Conservation (phyloP, 2,329 filamentous ascomycete genomes). For the Cladophialophora exuberans region DNA sequence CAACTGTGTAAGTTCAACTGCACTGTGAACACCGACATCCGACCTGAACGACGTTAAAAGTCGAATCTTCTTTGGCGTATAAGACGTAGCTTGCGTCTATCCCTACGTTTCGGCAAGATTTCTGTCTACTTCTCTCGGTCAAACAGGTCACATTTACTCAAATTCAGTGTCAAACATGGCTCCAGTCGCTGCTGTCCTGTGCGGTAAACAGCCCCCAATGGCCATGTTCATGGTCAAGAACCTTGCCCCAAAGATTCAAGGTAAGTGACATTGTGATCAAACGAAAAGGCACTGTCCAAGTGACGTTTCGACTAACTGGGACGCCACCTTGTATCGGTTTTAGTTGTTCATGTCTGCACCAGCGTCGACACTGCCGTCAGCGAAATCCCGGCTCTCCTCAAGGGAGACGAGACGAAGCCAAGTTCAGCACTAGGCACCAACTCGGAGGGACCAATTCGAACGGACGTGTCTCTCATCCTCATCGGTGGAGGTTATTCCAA, state of each 20-base stretch:
- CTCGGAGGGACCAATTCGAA: constrained; percentile 3
- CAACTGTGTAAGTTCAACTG: too few species aligned
- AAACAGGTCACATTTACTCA: too few species aligned
- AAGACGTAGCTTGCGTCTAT: too few species aligned
- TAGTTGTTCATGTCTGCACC: constrained; percentile 26
- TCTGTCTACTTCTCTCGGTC: too few species aligned
- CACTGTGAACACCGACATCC: too few species aligned
- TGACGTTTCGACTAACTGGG: neutral
- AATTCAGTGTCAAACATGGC: constrained; percentile 15
- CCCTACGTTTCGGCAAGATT: too few species aligned
- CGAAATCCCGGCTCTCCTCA: constrained; percentile 26
- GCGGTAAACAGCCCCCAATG: constrained; percentile 18
- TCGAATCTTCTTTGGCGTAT: too few species aligned
- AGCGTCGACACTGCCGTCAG: constrained; percentile 14
- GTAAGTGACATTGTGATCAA: constrained; percentile 10
- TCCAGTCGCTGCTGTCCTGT: constrained; percentile 22
- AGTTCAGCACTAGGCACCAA: constrained; percentile 22
- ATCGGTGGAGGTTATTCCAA: constrained; percentile 22
- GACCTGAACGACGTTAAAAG: too few species aligned
- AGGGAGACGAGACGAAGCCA: constrained; percentile 19
- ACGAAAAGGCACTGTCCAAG: neutral
- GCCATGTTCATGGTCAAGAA: constrained; percentile 20
- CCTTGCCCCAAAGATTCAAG: constrained; percentile 24
- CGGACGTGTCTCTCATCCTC: constrained; percentile 23
- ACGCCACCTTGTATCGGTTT: too few species aligned